phyloP scores from a whole-genome alignment of 345 rosid species.

The Melastoma malabathricum region DNA sequence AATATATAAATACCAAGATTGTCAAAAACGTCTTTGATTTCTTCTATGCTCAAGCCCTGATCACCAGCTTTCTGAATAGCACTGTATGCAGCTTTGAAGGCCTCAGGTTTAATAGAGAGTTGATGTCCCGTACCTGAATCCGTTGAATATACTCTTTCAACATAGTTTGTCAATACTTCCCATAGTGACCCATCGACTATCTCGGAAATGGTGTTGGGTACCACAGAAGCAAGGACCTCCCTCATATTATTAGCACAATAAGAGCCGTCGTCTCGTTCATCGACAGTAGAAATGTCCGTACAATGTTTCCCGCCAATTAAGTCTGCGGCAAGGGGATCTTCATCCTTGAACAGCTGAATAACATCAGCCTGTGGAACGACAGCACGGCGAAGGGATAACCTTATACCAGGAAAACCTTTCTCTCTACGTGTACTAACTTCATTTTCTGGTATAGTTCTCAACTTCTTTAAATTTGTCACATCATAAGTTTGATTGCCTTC shows the following conservation, averaged over 20 bases:
- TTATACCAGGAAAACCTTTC: slow-evolving; percentile 91
- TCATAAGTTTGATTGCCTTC: slow-evolving; percentile 42
- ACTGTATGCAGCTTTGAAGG: slow-evolving; percentile 37
- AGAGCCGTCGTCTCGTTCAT: slow-evolving; percentile 13
- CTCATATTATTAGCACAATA: slow-evolving; percentile 20
- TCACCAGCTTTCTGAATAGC: slow-evolving; percentile 87
- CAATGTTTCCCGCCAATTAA: slow-evolving; percentile 14
- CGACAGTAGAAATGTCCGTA: slow-evolving; percentile 13
- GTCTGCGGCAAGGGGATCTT: slow-evolving; percentile 16
- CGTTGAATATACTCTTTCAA: slow-evolving; percentile 26
- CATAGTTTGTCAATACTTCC: slow-evolving; percentile 64
- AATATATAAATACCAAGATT: slow-evolving; percentile 21
- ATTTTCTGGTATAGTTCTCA: slow-evolving; percentile 46
- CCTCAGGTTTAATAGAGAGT: slow-evolving; percentile 27
- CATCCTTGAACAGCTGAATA: slow-evolving; percentile 40
- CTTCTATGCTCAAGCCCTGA: slow-evolving; percentile 70
- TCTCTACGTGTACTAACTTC: slow-evolving; percentile 74
- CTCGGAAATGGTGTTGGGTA: slow-evolving; percentile 20
- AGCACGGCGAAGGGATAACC: slow-evolving; percentile 37
- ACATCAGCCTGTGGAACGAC: slow-evolving; percentile 25
- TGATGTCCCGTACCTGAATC: slow-evolving; percentile 17
- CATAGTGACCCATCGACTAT: slow-evolving; percentile 41
- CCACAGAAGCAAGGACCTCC: slow-evolving; percentile 24
- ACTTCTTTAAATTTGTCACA: slow-evolving; percentile 41
- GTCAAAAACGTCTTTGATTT: slow-evolving; percentile 33